Conservation (phyloP, 768 basidiomycete species). For the Boletus pseudopeckii region DNA sequence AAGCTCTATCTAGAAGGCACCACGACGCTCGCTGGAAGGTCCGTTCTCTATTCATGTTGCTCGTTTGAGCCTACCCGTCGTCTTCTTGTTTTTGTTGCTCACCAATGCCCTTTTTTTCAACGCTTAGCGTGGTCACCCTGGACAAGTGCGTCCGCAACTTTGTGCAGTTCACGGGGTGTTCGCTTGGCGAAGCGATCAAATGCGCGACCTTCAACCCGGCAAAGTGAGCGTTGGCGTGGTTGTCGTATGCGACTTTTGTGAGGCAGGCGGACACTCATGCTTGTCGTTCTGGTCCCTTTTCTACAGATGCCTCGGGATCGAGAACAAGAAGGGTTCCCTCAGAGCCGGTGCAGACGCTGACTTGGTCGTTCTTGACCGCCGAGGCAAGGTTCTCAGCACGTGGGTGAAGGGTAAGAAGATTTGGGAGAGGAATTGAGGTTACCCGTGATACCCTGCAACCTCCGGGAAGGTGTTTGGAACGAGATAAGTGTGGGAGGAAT, state of each 20-base stretch:
- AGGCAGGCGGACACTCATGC: background rate
- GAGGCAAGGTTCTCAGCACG: conserved; percentile 63
- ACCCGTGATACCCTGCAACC: background rate
- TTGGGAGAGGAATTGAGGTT: conserved; percentile 44
- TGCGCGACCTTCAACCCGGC: conserved; percentile 88
- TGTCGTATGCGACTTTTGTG: background rate
- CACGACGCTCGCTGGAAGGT: conserved; percentile 87
- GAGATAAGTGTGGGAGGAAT: background rate
- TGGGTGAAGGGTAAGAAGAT: conserved; percentile 77
- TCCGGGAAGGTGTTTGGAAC: background rate
- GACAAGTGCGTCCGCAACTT: conserved; percentile 87
- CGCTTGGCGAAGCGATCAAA: conserved; percentile 78
- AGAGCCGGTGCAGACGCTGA: conserved; percentile 85
- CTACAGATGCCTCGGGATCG: conserved; percentile 69
- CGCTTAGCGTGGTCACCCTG: conserved; percentile 67
- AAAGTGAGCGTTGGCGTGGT: conserved; percentile 40
- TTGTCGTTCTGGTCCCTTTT: background rate
- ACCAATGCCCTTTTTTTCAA: background rate
- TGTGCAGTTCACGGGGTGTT: conserved; percentile 76
- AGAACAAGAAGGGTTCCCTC: conserved; percentile 76
- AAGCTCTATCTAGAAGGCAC: conserved; percentile 83
- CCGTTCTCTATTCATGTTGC: conserved; percentile 12
- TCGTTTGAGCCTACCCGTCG: background rate
- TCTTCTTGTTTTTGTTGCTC: background rate
- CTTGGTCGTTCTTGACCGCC: conserved; percentile 68